Percentiles rank a stretch among this genome's conserved stretches.
Conservation (phyloP, 495 filamentous ascomycete species). For the Penicillium alfredii region DNA sequence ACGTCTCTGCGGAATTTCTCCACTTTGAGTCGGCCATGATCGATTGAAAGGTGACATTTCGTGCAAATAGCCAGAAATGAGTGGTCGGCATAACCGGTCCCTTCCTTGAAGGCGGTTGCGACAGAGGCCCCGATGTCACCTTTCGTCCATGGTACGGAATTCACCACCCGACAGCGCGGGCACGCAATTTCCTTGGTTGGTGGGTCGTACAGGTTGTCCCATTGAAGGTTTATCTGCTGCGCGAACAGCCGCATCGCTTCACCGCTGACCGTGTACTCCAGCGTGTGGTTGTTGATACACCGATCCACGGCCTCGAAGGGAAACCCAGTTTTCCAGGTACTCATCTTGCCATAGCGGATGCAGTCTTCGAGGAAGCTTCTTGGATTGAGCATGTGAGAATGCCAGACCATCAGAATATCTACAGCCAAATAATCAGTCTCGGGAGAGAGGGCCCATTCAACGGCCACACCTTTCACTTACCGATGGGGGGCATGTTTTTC, state of each 20-base stretch:
- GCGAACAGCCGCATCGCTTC: slow-evolving; percentile 45
- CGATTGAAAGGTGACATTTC: slow-evolving; percentile 44
- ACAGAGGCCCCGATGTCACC: slow-evolving; percentile 8
- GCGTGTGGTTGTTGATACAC: slow-evolving; percentile 55
- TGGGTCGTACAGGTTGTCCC: slow-evolving; percentile 54
- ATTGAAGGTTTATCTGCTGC: slow-evolving; percentile 44
- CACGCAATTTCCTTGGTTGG: slow-evolving; percentile 47
- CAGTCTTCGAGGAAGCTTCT: slow-evolving; percentile 71
- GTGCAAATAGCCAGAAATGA: slow-evolving; percentile 38
- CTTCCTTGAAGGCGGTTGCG: slow-evolving; percentile 11
- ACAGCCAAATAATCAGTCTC: slow-evolving; percentile 1
- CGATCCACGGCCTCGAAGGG: slow-evolving; percentile 60
- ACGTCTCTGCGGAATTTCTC: slow-evolving; percentile 54
- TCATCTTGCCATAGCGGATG: slow-evolving; percentile 51
- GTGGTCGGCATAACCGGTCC: slow-evolving; percentile 58
- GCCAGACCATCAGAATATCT: slow-evolving; percentile 89
- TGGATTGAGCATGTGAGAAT: slow-evolving; percentile 78
- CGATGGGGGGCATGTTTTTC: slow-evolving; percentile 23
- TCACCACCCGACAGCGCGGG: slow-evolving; percentile 40
- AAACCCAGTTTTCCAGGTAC: slow-evolving; percentile 60
- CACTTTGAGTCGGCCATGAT: slow-evolving; percentile 44
- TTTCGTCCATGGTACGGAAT: slow-evolving; percentile 22
- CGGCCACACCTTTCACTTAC: slow-evolving; percentile 10
- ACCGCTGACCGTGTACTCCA: slow-evolving; percentile 53
- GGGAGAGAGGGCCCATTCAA: not conserved